These are phyloP conservation scores for Scedosporium aurantiacum DNA, from an alignment of 2,329 filamentous ascomycete genomes.

Conservation along the genomic window DNA sequence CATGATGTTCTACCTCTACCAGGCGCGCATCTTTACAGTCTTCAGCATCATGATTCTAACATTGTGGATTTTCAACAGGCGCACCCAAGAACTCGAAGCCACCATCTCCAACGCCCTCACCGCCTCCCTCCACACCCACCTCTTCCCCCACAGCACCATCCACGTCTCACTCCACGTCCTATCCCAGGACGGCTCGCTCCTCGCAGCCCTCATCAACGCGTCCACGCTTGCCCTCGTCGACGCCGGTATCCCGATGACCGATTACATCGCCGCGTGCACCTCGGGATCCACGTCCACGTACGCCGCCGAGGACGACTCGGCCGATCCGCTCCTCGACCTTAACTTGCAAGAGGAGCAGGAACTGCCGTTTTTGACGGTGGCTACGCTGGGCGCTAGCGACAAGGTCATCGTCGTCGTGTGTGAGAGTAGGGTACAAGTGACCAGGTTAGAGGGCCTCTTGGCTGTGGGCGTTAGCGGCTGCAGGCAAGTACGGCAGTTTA, in stretches of 20 bases:
- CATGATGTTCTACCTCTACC: background rate
- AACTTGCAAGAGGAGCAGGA: slow-evolving; percentile 77
- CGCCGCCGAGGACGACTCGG: slow-evolving; percentile 51
- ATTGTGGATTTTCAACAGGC: slow-evolving; percentile 34
- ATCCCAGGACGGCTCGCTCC: slow-evolving; percentile 77
- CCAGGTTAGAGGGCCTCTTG: slow-evolving; percentile 80
- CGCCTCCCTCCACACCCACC: slow-evolving; percentile 68
- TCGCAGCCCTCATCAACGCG: slow-evolving; percentile 85
- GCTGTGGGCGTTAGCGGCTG: slow-evolving; percentile 88
- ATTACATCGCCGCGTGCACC: slow-evolving; percentile 82
- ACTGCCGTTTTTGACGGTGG: slow-evolving; percentile 78
- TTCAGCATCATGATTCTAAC: background rate
- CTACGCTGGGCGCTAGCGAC: slow-evolving; percentile 62
- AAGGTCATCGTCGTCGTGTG: slow-evolving; percentile 70
- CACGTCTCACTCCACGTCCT: slow-evolving; percentile 76
- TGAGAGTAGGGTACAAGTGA: slow-evolving; percentile 78
- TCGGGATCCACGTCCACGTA: slow-evolving; percentile 67
- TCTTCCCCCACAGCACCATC: slow-evolving; percentile 84
- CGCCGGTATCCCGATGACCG: slow-evolving; percentile 88
- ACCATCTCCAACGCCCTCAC: slow-evolving; percentile 70
- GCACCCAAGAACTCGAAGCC: slow-evolving; percentile 68
- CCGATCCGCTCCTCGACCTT: slow-evolving; percentile 70
- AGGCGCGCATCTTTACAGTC: too few species aligned
- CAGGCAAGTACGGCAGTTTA: slow-evolving; percentile 67
- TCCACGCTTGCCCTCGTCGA: slow-evolving; percentile 86